Evolutionary conservation across 352 stramenopile genomes (phyloP), one percentile per base, ranked within the genome.

Genomic region (Globisporangium parvum): DNA sequence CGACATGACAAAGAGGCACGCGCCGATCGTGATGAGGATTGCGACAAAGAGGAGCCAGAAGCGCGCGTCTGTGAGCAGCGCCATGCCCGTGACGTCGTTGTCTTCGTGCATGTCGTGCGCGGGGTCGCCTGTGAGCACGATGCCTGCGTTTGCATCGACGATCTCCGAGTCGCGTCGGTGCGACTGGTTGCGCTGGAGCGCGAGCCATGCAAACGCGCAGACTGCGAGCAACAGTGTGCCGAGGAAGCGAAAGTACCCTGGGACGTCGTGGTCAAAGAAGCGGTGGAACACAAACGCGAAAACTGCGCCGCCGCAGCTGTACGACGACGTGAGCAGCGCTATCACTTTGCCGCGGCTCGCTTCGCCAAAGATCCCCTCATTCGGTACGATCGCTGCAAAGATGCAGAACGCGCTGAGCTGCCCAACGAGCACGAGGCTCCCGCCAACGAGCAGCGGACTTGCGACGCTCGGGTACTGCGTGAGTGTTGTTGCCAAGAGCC

Each of bases 1-100:
- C 28, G 83, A 88, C 77, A 94, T 90, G 47, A 94, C 70, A 51
- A 92, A 77, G 10, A 92, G 50, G 0, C 76, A 77, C 1, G 75
- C 74, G 24, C 84, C 84, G 62, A 94, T 77, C 28, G 82, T 57
- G 54, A 94, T 81, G 52, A 94, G 75, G 42, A 94, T 80, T 4
- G 77, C 67, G 6, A 75, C 61, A 49, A 94, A 92, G 14, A 94
- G 73, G 57, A 92, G 67, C 76, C 75, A 89, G 58, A 94, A 94
- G 39, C 77, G 76, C 23, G 60, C 15, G 41, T 91, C 76, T 1
- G 51, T 66, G 24, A 94, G 57, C 44, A 92, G 58, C 9, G 53
- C 60, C 23, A 75, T 50, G 10, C 82, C 75, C 6, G 81, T 92
- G 45, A 90, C 73, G 42, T 94, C 78, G 39, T 70, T 44, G 55